These are phyloP conservation scores for Neurospora sp. DNA, from an alignment of 2,329 filamentous ascomycete genomes.

Conservation along the genomic window DNA sequence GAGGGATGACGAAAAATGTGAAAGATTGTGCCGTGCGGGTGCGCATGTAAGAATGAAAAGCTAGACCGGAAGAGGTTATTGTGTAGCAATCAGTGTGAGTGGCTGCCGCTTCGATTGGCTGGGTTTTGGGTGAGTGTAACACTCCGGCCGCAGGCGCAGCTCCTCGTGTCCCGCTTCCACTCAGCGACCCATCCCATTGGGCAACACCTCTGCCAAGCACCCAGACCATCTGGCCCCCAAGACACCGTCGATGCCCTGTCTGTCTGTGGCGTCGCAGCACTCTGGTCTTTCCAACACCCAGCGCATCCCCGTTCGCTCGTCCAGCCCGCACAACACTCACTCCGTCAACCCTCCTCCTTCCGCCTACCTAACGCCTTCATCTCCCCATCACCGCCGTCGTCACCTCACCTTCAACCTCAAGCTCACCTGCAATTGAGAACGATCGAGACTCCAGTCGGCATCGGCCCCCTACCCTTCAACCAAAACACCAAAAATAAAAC, in stretches of 20 bases:
- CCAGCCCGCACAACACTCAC: not conserved
- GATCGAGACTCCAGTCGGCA: not conserved
- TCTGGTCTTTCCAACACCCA: slow-evolving; percentile 2
- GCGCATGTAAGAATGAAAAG: not conserved
- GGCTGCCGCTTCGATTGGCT: not conserved
- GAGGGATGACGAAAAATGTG: not conserved
- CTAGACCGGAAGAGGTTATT: not conserved
- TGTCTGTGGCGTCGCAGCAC: slow-evolving; percentile 9
- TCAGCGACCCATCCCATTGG: not conserved
- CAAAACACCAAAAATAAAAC: slow-evolving; percentile 1
- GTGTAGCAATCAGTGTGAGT: not conserved
- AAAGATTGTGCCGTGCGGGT: not conserved
- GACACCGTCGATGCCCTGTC: not conserved
- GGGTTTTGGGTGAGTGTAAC: not conserved
- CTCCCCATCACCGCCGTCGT: slow-evolving; percentile 1
- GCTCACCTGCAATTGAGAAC: not conserved
- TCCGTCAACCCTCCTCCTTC: not conserved
- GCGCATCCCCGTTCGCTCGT: not conserved
- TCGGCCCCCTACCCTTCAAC: slow-evolving; percentile 1
- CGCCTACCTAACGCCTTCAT: not conserved
- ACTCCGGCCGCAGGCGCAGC: not conserved
- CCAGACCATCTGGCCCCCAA: not conserved
- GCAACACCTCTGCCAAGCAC: not conserved
- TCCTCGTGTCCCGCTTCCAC: not conserved
- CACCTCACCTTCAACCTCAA: slow-evolving; percentile 5